phyloP scores from a whole-genome alignment of 2,329 filamentous ascomycete genomes.

The Xylariomycetidae sp. region DNA sequence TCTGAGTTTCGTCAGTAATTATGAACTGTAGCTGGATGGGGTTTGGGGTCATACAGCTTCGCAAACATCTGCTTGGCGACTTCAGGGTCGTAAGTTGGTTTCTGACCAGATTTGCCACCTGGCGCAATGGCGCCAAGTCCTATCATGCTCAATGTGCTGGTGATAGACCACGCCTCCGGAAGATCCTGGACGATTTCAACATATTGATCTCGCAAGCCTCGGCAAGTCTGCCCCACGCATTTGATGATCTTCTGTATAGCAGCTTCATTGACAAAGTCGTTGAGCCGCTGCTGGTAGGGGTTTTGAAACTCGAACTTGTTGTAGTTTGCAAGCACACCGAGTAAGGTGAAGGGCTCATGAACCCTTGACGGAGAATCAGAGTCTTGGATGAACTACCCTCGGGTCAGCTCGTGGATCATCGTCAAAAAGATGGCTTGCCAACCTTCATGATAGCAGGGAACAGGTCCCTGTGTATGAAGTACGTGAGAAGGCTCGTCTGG shows the following conservation, averaged over 20 bases:
- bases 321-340: conserved; percentile 90
- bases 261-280: conserved; percentile 90
- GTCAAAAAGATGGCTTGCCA: too few relatives aligned
- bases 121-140: conserved; percentile 72
- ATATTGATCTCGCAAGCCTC: conserved; percentile 65
- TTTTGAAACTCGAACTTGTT: conserved; percentile 99
- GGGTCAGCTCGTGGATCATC: too few relatives aligned
- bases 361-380: conserved; percentile 57
- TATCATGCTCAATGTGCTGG: conserved; percentile 74
- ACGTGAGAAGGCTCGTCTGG: conserved; percentile 87
- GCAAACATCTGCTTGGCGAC: conserved; percentile 77
- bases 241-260: conserved; percentile 77
- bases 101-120: conserved; percentile 54
- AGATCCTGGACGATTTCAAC: conserved; percentile 83
- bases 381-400: conserved; percentile 76
- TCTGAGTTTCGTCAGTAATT: conserved; percentile 39
- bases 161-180: conserved; percentile 82
- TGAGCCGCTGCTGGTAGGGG: conserved; percentile 83
- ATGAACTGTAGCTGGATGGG: too few relatives aligned
- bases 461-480: conserved; percentile 89
- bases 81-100: conserved; percentile 63
- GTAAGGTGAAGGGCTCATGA: conserved; percentile 71
- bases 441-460: conserved; percentile 96
- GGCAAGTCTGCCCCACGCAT: conserved; percentile 69
- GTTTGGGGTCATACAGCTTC: conserved; percentile 50